These are phyloP conservation scores for Zalerion maritima DNA, from an alignment of 495 filamentous ascomycete genomes.

Conservation along the genomic window DNA sequence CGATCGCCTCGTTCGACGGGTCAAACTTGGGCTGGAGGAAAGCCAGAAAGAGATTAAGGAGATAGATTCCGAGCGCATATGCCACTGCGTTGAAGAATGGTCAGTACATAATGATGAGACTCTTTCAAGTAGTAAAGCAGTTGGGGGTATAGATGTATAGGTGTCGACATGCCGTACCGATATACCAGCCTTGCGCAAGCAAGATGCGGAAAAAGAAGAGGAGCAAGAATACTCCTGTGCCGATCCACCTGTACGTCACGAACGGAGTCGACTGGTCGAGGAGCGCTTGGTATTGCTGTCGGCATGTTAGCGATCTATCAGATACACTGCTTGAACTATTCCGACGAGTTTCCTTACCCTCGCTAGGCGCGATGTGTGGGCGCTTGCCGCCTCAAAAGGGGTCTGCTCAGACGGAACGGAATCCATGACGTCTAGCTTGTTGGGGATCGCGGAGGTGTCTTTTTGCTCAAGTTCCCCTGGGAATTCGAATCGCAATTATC, in stretches of 20 bases:
- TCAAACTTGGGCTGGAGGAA: slow-evolving; percentile 99
- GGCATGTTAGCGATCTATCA: slow-evolving; percentile 3
- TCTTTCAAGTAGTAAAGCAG: too few relatives aligned
- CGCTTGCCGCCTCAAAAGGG: slow-evolving; percentile 70
- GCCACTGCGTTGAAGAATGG: slow-evolving; percentile 44
- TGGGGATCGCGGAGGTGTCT: too few relatives aligned
- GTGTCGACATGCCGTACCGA: slow-evolving; percentile 47
- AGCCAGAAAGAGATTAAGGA: slow-evolving; percentile 97
- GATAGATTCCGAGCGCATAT: slow-evolving; percentile 97
- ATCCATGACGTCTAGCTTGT: too few relatives aligned
- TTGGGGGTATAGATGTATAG: too few relatives aligned
- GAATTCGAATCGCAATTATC: too few relatives aligned
- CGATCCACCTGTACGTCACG: slow-evolving; percentile 74
- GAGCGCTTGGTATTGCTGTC: slow-evolving; percentile 87
- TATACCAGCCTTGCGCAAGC: slow-evolving; percentile 93
- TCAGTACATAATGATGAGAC: slow-evolving; percentile 7
- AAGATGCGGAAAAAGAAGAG: slow-evolving; percentile 82
- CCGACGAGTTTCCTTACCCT: slow-evolving; percentile 38
- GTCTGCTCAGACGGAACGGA: slow-evolving; percentile 64
- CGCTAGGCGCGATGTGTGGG: slow-evolving; percentile 61
- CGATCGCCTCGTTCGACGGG: slow-evolving; percentile 76
- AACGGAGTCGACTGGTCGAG: slow-evolving; percentile 87
- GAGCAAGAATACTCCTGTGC: slow-evolving; percentile 57
- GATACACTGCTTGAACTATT: slow-evolving; percentile 6
- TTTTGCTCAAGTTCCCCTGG: too few relatives aligned